Conservation (phyloP, 345 rosid genomes). For the Aquilaria yunnanensis region DNA sequence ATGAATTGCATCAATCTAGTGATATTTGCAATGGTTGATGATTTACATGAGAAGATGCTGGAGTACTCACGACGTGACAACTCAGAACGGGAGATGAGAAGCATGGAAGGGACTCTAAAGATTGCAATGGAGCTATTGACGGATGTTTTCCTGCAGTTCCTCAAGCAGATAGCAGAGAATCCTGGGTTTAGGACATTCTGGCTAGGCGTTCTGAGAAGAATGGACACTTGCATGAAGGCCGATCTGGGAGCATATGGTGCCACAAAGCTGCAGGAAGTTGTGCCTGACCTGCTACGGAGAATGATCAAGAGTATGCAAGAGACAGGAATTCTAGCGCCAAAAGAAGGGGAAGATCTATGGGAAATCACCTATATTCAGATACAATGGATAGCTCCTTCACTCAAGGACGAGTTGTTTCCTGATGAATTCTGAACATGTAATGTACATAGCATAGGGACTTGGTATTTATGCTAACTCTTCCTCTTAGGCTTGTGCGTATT, state of each 20-base stretch:
- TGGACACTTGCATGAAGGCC: slow-evolving; percentile 96
- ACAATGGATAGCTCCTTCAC: slow-evolving; percentile 90
- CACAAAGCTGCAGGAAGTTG: slow-evolving; percentile 41
- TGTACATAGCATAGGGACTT: no score
- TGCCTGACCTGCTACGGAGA: slow-evolving; percentile 56
- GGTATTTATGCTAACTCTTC: no score
- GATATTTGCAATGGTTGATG: slow-evolving; percentile 68
- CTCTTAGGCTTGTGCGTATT: no score
- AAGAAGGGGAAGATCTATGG: slow-evolving; percentile 74
- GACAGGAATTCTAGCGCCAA: slow-evolving; percentile 47
- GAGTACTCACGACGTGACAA: slow-evolving; percentile 75
- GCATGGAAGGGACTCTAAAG: slow-evolving; percentile 80
- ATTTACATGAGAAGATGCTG: slow-evolving; percentile 79
- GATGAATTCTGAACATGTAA: slow-evolving; percentile 25
- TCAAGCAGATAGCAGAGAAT: slow-evolving; percentile 47
- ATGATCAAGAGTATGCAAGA: slow-evolving; percentile 72
- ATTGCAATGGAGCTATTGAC: slow-evolving; percentile 60
- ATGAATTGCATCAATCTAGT: slow-evolving; percentile 52
- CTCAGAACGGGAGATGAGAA: slow-evolving; percentile 75
- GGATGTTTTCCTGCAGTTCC: slow-evolving; percentile 42
- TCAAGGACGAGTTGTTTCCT: slow-evolving; percentile 81
- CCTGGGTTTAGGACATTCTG: slow-evolving; percentile 76
- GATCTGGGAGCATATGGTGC: slow-evolving; percentile 67
- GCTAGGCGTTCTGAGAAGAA: slow-evolving; percentile 84
- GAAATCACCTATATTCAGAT: slow-evolving; percentile 85